Conservation (phyloP, 1,284 basidiomycete species). For the Ustilago vetiveriae region DNA sequence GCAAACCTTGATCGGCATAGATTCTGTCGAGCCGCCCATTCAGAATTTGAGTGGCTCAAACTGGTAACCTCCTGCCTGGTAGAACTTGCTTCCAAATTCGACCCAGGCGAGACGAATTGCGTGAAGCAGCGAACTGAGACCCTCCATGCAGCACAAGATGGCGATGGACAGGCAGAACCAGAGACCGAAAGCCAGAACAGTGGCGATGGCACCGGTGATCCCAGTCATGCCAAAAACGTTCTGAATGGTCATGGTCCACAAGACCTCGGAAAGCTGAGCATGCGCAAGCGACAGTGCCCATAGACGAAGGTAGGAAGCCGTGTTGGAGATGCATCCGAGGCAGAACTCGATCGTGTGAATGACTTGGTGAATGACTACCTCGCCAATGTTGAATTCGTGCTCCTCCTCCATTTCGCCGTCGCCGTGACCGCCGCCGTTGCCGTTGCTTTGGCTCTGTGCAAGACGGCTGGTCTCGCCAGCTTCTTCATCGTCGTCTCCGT, state of each 20-base stretch:
- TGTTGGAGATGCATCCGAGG: conserved; percentile 97
- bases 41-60: conserved; percentile 62
- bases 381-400: conserved; percentile 80
- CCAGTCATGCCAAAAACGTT: conserved; percentile 66
- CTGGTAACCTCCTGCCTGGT: conserved; percentile 83
- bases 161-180: conserved; percentile 85
- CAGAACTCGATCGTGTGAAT: conserved; percentile 86
- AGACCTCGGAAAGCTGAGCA: conserved; percentile 93
- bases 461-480: conserved; percentile 69
- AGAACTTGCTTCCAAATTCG: conserved; percentile 96
- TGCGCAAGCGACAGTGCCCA: conserved; percentile 99
- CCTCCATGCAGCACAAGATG: conserved; percentile 85
- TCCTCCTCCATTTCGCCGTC: conserved; percentile 74
- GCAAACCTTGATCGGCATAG: too few species aligned
- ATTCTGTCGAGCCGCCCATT: not conserved
- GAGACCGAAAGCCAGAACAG: conserved; percentile 76
- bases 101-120: conserved; percentile 98
- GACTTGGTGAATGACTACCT: conserved; percentile 93
- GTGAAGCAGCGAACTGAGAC: conserved; percentile 81
- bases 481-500: conserved; percentile 54
- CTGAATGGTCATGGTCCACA: conserved; percentile 67
- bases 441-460: conserved; percentile 68
- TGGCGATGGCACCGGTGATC: conserved; percentile 72
- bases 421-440: conserved; percentile 79
- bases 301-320: conserved; percentile 96